Evolutionary conservation across 2,329 filamentous ascomycete genomes (phyloP).

Genomic region (Diplodia seriata): DNA sequence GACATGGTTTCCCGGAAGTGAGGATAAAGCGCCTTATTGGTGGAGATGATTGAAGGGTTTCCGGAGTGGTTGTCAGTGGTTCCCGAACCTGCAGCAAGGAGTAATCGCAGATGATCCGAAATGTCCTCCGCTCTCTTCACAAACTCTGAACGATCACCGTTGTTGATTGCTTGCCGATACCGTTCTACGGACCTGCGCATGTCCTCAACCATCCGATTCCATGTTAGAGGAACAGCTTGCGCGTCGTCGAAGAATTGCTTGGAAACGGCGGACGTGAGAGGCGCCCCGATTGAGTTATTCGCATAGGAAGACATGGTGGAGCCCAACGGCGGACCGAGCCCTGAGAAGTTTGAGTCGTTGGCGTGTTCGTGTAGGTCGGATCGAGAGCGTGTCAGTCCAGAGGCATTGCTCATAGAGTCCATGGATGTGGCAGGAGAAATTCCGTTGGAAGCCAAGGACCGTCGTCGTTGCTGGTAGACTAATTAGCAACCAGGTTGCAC

Average conservation of each 20-base stretch:
- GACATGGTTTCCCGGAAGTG: slow-evolving; percentile 99
- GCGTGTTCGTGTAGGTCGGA: slow-evolving; percentile 53
- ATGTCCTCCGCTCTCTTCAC: slow-evolving; percentile 96
- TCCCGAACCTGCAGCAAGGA: slow-evolving; percentile 93
- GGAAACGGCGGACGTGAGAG: slow-evolving; percentile 64
- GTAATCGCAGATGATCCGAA: slow-evolving; percentile 89
- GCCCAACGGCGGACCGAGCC: slow-evolving; percentile 55
- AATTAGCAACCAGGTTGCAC: slow-evolving; percentile 38
- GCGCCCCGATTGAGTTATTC: slow-evolving; percentile 55
- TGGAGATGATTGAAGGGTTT: slow-evolving; percentile 98
- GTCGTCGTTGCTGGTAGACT: slow-evolving; percentile 58
- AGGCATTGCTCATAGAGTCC: slow-evolving; percentile 76
- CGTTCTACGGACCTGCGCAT: slow-evolving; percentile 90
- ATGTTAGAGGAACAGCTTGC: slow-evolving; percentile 79
- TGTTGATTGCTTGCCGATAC: slow-evolving; percentile 88
- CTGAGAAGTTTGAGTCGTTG: slow-evolving; percentile 51
- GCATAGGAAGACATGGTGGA: slow-evolving; percentile 63
- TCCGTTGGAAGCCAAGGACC: slow-evolving; percentile 70
- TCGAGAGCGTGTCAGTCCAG: slow-evolving; percentile 64
- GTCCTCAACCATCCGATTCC: slow-evolving; percentile 87
- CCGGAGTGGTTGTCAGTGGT: slow-evolving; percentile 99
- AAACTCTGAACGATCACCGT: slow-evolving; percentile 84
- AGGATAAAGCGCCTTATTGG: slow-evolving; percentile 94
- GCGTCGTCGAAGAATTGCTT: slow-evolving; percentile 91
- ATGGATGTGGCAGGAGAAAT: slow-evolving; percentile 88